Conservation (phyloP, 192 early-diverging fungal genomes). For the Coemansia sp. region DNA sequence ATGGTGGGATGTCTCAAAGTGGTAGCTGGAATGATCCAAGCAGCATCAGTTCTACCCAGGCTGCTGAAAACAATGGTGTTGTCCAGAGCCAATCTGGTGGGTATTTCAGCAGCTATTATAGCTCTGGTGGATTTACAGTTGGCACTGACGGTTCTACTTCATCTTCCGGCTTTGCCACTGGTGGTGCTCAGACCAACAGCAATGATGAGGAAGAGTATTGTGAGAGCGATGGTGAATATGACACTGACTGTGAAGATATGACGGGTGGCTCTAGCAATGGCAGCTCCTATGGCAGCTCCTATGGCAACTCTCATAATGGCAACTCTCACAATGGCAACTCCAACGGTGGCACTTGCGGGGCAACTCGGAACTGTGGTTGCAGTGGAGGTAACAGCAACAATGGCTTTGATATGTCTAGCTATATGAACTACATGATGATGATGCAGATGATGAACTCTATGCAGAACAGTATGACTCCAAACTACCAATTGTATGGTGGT, state of each 20-base stretch:
- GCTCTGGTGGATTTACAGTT: constrained; percentile 5
- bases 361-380: background rate
- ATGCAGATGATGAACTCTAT: constrained; percentile 4
- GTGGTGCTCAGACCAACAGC: background rate
- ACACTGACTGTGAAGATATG: constrained; percentile 2
- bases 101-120: constrained; percentile 6
- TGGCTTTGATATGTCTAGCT: background rate
- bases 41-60: background rate
- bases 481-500: constrained; percentile 6
- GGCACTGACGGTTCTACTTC: background rate
- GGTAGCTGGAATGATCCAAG: background rate
- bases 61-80: background rate
- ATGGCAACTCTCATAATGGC: no score
- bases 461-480: constrained; percentile 5
- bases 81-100: background rate
- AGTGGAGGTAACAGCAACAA: background rate
- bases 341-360: background rate
- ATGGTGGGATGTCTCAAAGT: background rate
- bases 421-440: constrained; percentile 9
- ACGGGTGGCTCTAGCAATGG: background rate
- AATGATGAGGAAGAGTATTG: background rate
- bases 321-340: background rate
- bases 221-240: background rate
- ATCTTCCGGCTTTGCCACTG: background rate
- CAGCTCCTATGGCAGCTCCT: background rate